phyloP scores from a whole-genome alignment of 106 monocot genomes.

The Phalaenopsis aphrodite region DNA sequence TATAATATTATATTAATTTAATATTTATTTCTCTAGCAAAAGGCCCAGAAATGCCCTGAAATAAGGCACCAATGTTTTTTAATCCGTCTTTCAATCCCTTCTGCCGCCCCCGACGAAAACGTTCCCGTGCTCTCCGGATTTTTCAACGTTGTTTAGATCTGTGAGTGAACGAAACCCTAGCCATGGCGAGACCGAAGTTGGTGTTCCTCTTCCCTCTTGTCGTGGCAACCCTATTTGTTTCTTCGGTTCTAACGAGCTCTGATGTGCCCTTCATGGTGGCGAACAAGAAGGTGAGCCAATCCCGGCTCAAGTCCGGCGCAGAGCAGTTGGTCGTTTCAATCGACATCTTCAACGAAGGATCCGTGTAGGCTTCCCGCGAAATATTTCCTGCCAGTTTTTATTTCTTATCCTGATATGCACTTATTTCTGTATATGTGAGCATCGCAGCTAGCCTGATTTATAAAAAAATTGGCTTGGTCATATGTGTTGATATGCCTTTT shows the following conservation, averaged over 20 bases:
- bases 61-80: too few relatives aligned
- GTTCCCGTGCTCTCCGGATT: not conserved
- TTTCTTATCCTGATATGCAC: not conserved
- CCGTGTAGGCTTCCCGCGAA: conserved; percentile 42
- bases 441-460: not conserved
- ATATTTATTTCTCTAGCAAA: too few relatives aligned
- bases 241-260: conserved; percentile 27
- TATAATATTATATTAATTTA: too few relatives aligned
- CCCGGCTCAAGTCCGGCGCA: conserved; percentile 66
- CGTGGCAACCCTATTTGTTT: not conserved
- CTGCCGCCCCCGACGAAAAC: not conserved
- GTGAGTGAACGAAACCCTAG: conserved; percentile 10
- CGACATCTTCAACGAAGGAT: conserved; percentile 95
- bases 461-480: not conserved
- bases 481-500: not conserved
- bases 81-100: too few relatives aligned
- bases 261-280: conserved; percentile 80
- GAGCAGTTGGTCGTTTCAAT: conserved; percentile 80
- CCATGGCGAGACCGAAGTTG: conserved; percentile 30
- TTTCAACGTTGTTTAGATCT: conserved; percentile 1
- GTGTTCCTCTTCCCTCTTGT: conserved; percentile 14
- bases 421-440: not conserved
- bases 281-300: conserved; percentile 77
- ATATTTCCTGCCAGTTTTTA: not conserved
- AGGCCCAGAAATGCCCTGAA: too few relatives aligned